Evolutionary conservation across 2,329 filamentous ascomycete species (phyloP).

Genomic region (Fonsecaea erecta): DNA sequence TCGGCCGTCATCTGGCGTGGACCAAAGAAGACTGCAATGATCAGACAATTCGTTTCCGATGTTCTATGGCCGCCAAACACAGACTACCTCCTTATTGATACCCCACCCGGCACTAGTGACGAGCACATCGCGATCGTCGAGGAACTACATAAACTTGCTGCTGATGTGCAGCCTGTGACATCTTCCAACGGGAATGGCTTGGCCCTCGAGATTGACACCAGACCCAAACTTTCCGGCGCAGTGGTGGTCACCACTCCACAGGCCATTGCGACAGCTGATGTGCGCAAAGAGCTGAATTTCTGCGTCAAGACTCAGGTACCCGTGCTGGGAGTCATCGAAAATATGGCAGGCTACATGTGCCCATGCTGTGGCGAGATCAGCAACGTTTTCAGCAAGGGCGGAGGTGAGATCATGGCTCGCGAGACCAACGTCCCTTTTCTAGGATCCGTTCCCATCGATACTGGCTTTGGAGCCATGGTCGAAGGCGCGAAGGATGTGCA

Average conservation of each 20-base stretch:
- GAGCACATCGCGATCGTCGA: slow-evolving; percentile 96
- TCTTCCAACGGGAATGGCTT: slow-evolving; percentile 31
- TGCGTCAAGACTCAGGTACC: slow-evolving; percentile 80
- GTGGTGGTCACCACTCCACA: slow-evolving; percentile 97
- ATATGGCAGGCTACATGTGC: slow-evolving; percentile 70
- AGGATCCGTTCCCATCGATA: slow-evolving; percentile 88
- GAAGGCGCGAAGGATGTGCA: slow-evolving; percentile 58
- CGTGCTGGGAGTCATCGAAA: slow-evolving; percentile 89
- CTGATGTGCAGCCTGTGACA: slow-evolving; percentile 36
- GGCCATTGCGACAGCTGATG: slow-evolving; percentile 89
- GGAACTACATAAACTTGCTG: slow-evolving; percentile 65
- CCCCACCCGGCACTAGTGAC: slow-evolving; percentile 92
- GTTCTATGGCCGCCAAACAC: slow-evolving; percentile 80
- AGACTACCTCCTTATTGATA: slow-evolving; percentile 95
- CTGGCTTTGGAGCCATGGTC: slow-evolving; percentile 84
- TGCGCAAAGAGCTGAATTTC: slow-evolving; percentile 93
- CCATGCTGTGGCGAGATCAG: slow-evolving; percentile 79
- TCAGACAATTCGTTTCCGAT: slow-evolving; percentile 91
- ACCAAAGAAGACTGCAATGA: slow-evolving; percentile 99
- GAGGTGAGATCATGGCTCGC: slow-evolving; percentile 83
- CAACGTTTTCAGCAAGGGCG: slow-evolving; percentile 90
- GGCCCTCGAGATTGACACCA: slow-evolving; percentile 45
- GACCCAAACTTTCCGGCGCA: slow-evolving; percentile 73
- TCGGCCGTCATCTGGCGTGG: slow-evolving; percentile 97
- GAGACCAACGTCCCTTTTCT: slow-evolving; percentile 85